Base-by-base conservation (phyloP, 2,329 filamentous ascomycete species). In the Monilinia polystroma region DNA sequence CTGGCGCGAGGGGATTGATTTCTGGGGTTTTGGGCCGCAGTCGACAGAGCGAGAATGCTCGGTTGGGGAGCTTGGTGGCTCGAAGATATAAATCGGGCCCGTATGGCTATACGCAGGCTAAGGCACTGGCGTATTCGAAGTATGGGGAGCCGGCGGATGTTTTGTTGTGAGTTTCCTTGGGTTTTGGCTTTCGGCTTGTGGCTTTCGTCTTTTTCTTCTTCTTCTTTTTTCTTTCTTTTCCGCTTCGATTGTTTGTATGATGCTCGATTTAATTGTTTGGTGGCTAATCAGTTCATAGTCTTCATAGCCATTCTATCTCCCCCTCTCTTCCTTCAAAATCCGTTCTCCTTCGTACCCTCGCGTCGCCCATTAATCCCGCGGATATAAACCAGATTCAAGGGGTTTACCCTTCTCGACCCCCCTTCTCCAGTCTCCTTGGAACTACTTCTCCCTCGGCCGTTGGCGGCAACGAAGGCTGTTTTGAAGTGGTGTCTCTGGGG, bases 351-450 rank as follows among this genome's bases (percentile, higher is more conserved):
- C 92, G 92, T 78, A 89, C 95, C 74, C 91, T 99, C 74, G 91
- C 93, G 43, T 88, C 93, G 0, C 92, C 95, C 67, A 92, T 99
- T 78, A 99, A 99, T 81, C 95, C 95, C 32, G 93, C 95, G 75
- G 95, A 99, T 80, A 91, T 99, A 79, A 99, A 99, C 82, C 94
- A 94, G 75, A 91, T 99, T 75, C 95, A 99, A 82, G 95, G 95
- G 71, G 93, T 94, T 4, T 99, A 99, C 81, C 94, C 94, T 69
- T 88, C 88, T 56, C 92, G 92, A 77, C 93, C 93, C 0, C 81
- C 85, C 55, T 93, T 96, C 79, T 88, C 87, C 23, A 88, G 87
- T 7, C 79, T 86, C 1, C 86, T 99, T 65, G 91, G 93, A 66
- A 97, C 93, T 0, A 72, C 87, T 0, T 82, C 87, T 32, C 92